Evolutionary conservation across 2,329 filamentous ascomycete species (phyloP).

Genomic region (Akanthomyces lecanii): DNA sequence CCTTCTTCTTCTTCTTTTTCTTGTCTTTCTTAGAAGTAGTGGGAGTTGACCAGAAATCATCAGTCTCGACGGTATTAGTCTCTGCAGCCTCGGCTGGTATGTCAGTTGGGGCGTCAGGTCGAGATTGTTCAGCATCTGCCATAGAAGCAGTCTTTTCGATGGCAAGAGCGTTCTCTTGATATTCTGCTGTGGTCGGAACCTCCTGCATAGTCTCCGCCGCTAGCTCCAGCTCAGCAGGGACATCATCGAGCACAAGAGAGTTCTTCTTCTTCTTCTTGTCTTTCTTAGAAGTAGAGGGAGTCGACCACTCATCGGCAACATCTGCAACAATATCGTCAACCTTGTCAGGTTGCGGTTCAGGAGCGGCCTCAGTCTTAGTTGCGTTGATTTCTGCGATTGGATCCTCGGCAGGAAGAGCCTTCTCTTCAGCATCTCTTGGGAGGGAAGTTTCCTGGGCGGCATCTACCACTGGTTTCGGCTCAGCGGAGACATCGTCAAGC

Average conservation of each 20-base stretch:
- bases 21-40: conserved; percentile 25
- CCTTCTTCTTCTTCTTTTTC: conserved; percentile 26
- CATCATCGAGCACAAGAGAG: conserved; percentile 15
- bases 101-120: background rate
- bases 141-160: background rate
- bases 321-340: background rate
- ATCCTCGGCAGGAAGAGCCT: background rate
- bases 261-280: conserved; percentile 24
- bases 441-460: background rate
- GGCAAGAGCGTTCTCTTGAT: background rate
- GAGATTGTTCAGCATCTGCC: background rate
- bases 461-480: background rate
- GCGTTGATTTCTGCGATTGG: background rate
- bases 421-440: background rate
- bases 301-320: conserved; percentile 16
- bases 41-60: conserved; percentile 9
- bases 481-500: background rate
- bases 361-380: background rate
- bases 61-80: background rate
- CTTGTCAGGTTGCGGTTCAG: background rate
- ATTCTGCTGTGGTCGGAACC: background rate
- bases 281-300: conserved; percentile 22
- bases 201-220: background rate
- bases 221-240: background rate
- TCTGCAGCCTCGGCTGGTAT: background rate